A percentile compares a stretch with the other conserved stretches of the same genome.
These are phyloP conservation scores for Candida parachauliodes DNA, from an alignment of 805 yeast species.

Conservation along the genomic window DNA sequence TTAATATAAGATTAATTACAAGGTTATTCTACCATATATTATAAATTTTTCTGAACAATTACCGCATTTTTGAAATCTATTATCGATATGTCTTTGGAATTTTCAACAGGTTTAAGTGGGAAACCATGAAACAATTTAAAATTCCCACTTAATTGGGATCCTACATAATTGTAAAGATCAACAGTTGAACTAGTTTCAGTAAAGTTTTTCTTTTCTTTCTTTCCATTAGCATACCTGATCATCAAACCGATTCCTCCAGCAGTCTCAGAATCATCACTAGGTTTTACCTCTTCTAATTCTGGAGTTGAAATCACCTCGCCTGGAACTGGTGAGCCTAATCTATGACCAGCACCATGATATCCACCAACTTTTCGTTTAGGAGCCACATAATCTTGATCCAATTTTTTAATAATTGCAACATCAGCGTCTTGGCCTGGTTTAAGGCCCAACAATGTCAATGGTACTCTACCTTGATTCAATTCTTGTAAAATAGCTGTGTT, in stretches of 20 bases:
- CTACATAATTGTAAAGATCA: conserved; percentile 65
- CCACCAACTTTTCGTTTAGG: conserved; percentile 64
- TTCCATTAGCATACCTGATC: conserved; percentile 80
- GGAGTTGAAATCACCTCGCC: conserved; percentile 52
- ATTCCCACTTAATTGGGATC: conserved; percentile 32
- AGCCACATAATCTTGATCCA: conserved; percentile 77
- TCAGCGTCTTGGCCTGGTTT: conserved; percentile 91
- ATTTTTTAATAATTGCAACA: conserved; percentile 74
- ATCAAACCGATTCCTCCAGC: conserved; percentile 48
- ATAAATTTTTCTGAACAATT: conserved; percentile 87
- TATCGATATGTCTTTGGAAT: conserved; percentile 48
- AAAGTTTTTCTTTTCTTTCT: conserved; percentile 61
- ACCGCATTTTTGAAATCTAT: conserved; percentile 74
- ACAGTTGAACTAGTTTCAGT: conserved; percentile 62
- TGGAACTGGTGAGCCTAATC: conserved; percentile 88
- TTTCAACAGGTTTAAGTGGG: conserved; percentile 72
- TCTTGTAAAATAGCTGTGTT: conserved; percentile 76
- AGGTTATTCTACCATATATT: too few relatives aligned
- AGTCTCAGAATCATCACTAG: conserved; percentile 13
- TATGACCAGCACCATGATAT: conserved; percentile 72
- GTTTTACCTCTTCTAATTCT: conserved; percentile 9
- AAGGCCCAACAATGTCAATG: conserved; percentile 76
- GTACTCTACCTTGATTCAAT: conserved; percentile 87
- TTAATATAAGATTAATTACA: too few relatives aligned
- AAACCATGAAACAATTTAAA: conserved; percentile 75